Base-by-base conservation (phyloP, 2,329 filamentous ascomycete genomes). In the Aspergillus caelatus region DNA sequence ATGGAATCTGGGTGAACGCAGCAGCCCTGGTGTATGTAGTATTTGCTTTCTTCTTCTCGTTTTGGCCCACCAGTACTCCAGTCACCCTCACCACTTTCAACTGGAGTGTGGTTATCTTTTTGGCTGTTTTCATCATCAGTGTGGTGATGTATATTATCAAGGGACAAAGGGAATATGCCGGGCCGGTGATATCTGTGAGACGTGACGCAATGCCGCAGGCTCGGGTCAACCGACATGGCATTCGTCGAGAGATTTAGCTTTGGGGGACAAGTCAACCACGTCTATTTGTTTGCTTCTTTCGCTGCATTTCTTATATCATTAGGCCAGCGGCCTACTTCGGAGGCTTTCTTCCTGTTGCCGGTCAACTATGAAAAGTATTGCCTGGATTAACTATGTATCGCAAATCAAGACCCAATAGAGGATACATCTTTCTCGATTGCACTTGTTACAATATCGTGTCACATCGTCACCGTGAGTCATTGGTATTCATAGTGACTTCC, bases 41-140 rank as follows among this genome's bases (percentile, higher is more conserved):
- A 0, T 77, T 81, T 23, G 74, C 83, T 3, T 79, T 82, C 46
- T 76, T 84, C 57, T 83, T 84, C 69, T 74, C 77, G 14, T 82
- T 83, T 62, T 85, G 83, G 71, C 84, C 84, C 1, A 68, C 74
- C 0, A 62, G 68, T 0, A 71, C 77, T 9, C 72, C 77, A 0
- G 77, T 82, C 0, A 78, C 75, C 0, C 67, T 74, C 1, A 68
- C 65, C 4, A 78, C 76, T 3, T 83, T 85, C 72, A 86, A 86
- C 70, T 86, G 82, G 82, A 80, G 79, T 34, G 69, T 77, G n/a
- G 74, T 83, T 8, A 78, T 85, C 45, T 82, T 83, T 54, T 69
- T 68, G 26, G 74, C 71, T 0, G 74, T 79, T 11, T 76, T 82
- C 60, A 46, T 78, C 6, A 75, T 81, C 52, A 78, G 79, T 16